phyloP scores from a whole-genome alignment of 176 grass and related monocot species.

The Cenchrus americanus region DNA sequence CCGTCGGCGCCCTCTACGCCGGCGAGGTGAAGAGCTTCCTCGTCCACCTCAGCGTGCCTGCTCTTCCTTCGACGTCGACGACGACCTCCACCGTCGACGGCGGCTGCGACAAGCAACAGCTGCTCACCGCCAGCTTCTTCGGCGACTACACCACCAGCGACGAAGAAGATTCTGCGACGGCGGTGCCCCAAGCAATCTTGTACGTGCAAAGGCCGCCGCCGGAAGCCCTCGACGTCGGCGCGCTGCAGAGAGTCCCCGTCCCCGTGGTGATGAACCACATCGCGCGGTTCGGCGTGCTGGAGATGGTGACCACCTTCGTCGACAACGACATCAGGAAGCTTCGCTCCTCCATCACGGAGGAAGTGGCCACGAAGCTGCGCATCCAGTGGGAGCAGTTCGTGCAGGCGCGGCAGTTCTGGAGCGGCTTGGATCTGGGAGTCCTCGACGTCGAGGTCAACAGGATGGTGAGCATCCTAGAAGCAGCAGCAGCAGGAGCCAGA shows the following conservation, averaged over 20 bases:
- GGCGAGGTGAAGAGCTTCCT: slow-evolving; percentile 26
- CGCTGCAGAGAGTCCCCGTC: neutral
- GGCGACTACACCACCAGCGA: neutral
- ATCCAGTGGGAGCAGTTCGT: neutral
- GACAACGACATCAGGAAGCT: neutral
- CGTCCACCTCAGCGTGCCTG: neutral
- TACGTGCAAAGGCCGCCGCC: neutral
- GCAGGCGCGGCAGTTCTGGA: slow-evolving; percentile 12
- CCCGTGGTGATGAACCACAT: neutral
- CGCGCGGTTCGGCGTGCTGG: slow-evolving; percentile 11
- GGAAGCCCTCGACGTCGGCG: neutral
- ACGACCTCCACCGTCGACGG: neutral
- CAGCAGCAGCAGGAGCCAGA: neutral
- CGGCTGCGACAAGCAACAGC: neutral
- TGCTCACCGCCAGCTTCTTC: neutral
- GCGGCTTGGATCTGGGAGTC: neutral
- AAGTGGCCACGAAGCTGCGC: neutral
- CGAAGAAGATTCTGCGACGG: neutral
- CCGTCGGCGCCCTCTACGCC: neutral
- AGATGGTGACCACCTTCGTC: neutral
- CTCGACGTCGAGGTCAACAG: neutral
- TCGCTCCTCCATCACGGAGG: neutral
- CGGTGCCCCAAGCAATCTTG: neutral
- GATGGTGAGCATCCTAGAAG: neutral
- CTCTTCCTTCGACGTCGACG: neutral